Evolutionary conservation across 805 yeast species (phyloP).

Genomic region (Tanozyma kutaoensis): DNA sequence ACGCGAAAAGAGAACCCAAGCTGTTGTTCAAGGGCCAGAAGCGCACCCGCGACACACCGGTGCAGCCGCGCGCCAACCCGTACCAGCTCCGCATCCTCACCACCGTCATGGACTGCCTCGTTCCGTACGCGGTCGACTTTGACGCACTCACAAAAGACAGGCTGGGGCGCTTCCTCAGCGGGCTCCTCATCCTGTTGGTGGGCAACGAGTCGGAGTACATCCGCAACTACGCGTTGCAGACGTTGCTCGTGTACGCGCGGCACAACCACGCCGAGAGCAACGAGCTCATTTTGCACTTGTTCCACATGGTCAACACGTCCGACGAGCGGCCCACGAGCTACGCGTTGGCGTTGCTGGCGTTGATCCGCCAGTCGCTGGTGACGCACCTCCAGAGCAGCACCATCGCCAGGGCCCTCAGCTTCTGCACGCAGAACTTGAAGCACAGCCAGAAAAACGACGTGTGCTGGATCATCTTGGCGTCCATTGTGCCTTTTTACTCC

Average conservation of each 20-base stretch:
- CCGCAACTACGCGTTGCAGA: constrained; percentile 19
- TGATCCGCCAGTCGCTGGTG: constrained; percentile 22
- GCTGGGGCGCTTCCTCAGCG: constrained; percentile 13
- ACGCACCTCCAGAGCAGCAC: constrained; percentile 24
- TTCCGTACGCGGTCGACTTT: constrained; percentile 24
- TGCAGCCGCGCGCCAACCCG: constrained; percentile 19
- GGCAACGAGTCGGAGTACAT: constrained; percentile 20
- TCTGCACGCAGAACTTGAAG: constrained; percentile 31
- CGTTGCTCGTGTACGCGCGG: constrained; percentile 16
- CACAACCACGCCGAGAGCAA: constrained; percentile 21
- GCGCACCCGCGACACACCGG: constrained; percentile 2
- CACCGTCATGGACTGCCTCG: constrained; percentile 13
- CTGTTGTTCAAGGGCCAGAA: constrained; percentile 7
- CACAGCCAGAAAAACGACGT: constrained; percentile 17
- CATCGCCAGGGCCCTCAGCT: constrained; percentile 27
- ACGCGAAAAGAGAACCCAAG: background rate
- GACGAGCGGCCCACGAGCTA: constrained; percentile 14
- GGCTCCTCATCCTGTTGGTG: constrained; percentile 16
- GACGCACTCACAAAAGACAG: constrained; percentile 8
- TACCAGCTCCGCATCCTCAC: constrained; percentile 20
- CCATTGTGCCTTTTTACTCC: constrained; percentile 25
- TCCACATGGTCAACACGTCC: constrained; percentile 11
- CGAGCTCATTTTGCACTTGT: constrained; percentile 17
- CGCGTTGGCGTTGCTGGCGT: constrained; percentile 21
- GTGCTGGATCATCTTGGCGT: constrained; percentile 28